Percentiles rank a stretch among this genome's conserved stretches.
Evolutionary conservation across 2,329 filamentous ascomycete genomes (phyloP).

Genomic region (Juglanconis sp.): DNA sequence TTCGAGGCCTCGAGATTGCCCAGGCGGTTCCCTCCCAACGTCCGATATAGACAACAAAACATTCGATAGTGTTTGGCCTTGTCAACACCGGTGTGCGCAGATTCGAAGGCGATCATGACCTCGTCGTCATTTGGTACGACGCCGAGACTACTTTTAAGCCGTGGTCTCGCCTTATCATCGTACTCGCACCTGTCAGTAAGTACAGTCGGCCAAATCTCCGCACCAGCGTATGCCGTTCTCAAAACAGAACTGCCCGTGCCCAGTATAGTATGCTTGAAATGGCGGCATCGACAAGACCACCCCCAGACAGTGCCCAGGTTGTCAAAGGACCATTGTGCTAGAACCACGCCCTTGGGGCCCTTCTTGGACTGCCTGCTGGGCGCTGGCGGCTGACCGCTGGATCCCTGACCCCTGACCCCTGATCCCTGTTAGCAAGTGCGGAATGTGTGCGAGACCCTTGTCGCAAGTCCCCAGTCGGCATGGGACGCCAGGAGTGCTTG

Average conservation of each 20-base stretch:
- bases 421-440: not conserved
- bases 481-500: not conserved
- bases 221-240: too few species aligned
- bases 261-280: too few species aligned
- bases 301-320: not conserved
- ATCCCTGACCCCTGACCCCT: not conserved
- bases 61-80: constrained; percentile 14
- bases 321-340: not conserved
- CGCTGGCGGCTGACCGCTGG: not conserved
- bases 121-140: too few species aligned
- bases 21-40: not conserved
- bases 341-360: too few species aligned
- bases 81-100: not conserved
- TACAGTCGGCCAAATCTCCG: too few species aligned
- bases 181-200: too few species aligned
- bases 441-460: constrained; percentile 1
- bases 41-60: constrained; percentile 11
- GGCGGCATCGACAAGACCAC: too few species aligned
- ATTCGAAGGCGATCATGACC: too few species aligned
- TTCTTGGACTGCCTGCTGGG: too few species aligned
- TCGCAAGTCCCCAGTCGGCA: not conserved
- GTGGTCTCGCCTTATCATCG: too few species aligned
- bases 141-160: too few species aligned
- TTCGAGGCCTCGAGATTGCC: not conserved
- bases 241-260: too few species aligned